Conservation (phyloP, 345 rosid genomes). For the rapeseed (Brassica napus) region DNA sequence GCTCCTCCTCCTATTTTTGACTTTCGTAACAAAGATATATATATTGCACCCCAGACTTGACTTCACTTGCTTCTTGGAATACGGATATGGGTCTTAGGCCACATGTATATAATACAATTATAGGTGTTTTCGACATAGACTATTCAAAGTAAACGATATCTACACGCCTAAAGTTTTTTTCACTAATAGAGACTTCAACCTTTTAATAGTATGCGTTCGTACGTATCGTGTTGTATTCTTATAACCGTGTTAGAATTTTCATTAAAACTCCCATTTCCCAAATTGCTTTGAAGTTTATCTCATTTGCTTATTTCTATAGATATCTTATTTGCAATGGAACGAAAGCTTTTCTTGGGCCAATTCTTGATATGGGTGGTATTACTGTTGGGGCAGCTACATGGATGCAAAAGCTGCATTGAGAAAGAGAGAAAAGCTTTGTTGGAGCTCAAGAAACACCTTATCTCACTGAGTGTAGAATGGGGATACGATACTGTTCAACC, state of each 20-base stretch:
- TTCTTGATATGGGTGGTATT: conserved; percentile 3
- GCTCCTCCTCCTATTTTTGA: too few species aligned
- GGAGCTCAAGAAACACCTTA: neutral
- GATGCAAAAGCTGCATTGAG: conserved; percentile 3
- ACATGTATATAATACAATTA: neutral
- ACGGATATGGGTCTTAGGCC: neutral
- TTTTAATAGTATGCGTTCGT: neutral
- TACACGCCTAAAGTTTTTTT: neutral
- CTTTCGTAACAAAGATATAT: too few species aligned
- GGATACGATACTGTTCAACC: neutral
- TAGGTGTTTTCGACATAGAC: neutral
- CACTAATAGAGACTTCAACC: neutral
- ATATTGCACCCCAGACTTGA: neutral
- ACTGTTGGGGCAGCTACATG: neutral
- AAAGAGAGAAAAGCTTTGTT: neutral
- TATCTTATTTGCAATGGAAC: neutral
- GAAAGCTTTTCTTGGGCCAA: neutral
- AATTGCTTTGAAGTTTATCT: neutral
- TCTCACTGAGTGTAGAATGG: neutral
- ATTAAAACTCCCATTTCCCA: neutral
- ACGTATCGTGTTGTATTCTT: neutral
- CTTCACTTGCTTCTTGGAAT: neutral
- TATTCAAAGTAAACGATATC: neutral
- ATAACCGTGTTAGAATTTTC: neutral
- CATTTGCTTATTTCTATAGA: neutral